phyloP scores from a whole-genome alignment of 2,329 filamentous ascomycete genomes.

The Xylaria sp. region DNA sequence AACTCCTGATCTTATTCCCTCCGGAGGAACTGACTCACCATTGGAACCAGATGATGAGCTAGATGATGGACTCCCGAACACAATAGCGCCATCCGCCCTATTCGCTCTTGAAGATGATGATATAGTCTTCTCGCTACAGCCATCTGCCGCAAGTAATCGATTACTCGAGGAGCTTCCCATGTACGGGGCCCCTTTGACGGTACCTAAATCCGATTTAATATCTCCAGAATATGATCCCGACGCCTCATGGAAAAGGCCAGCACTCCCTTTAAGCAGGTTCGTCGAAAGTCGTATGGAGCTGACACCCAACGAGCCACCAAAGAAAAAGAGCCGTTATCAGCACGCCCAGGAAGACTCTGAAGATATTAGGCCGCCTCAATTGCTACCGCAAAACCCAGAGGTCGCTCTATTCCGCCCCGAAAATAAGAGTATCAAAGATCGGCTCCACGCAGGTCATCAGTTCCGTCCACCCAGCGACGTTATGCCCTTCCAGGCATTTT shows the following conservation, averaged over 20 bases:
- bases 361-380: slow-evolving; percentile 51
- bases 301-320: slow-evolving; percentile 70
- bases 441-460: slow-evolving; percentile 89
- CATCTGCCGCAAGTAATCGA: slow-evolving; percentile 79
- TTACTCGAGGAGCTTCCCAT: slow-evolving; percentile 84
- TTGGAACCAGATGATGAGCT: slow-evolving; percentile 57
- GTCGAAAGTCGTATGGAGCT: slow-evolving; percentile 83
- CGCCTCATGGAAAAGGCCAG: slow-evolving; percentile 77
- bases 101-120: slow-evolving; percentile 86
- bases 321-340: slow-evolving; percentile 84
- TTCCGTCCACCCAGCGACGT: slow-evolving; percentile 92
- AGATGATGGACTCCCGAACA: slow-evolving; percentile 52
- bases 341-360: slow-evolving; percentile 77
- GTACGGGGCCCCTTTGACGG: slow-evolving; percentile 73
- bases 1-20: slow-evolving; percentile 75
- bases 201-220: slow-evolving; percentile 67
- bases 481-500: slow-evolving; percentile 92
- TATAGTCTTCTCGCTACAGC: slow-evolving; percentile 80
- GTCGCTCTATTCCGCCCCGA: slow-evolving; percentile 91
- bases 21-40: slow-evolving; percentile 69
- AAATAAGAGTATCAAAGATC: slow-evolving; percentile 88
- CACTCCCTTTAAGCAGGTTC: slow-evolving; percentile 87
- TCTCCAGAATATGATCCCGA: slow-evolving; percentile 73
- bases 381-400: slow-evolving; percentile 76
- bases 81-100: slow-evolving; percentile 77